Evolutionary conservation across 192 early-diverging fungal genomes (phyloP), one percentile per base, ranked within the genome.

Genomic region (Umbelopsis ramanniana): DNA sequence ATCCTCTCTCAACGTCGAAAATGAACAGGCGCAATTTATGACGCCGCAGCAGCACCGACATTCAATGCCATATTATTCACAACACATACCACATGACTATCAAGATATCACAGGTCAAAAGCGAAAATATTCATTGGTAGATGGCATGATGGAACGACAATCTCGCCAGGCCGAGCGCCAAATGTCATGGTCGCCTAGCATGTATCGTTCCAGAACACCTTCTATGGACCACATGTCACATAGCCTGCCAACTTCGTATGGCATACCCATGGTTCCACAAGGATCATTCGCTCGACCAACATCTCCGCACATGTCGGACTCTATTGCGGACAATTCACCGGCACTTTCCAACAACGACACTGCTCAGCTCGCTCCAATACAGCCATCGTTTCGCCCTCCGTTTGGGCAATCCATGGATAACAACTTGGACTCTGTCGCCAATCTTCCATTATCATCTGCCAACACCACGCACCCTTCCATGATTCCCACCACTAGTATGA

Each of bases 141-240:
- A 63, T 29, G 57, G 57, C 3, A 26, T 26, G 23, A 63, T 63
- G 57, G 57, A 63, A 63, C 57, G 57, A 63, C 57, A 63, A 35
- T 22, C 57, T 63, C 57, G 57, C 33, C 57, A 63, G 26, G 57
- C 57, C 33, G 57, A 63, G 17, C 57, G 57, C 37, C 57, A 63
- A 63, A 63, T 63, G 57, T 63, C 57, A 63, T 63, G 57, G 57
- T 63, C 57, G 12, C 57, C 57, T 37, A 63, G 57, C n/a, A 35
- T 63, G 12, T 63, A 63, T 35, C 57, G 57, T 3, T 22, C 57
- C 37, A 63, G 57, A 63, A 63, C 57, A 19, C 57, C 57, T 19
- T 63, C 57, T 33, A 63, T 63, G 7, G 57, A 63, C 57, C 57
- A 63, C 14, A 63, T 63, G 57, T 63, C 57, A 63, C 57, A 63